Evolutionary conservation across 2,329 filamentous ascomycete genomes (phyloP).

Genomic region (Drechmeria coniospora): DNA sequence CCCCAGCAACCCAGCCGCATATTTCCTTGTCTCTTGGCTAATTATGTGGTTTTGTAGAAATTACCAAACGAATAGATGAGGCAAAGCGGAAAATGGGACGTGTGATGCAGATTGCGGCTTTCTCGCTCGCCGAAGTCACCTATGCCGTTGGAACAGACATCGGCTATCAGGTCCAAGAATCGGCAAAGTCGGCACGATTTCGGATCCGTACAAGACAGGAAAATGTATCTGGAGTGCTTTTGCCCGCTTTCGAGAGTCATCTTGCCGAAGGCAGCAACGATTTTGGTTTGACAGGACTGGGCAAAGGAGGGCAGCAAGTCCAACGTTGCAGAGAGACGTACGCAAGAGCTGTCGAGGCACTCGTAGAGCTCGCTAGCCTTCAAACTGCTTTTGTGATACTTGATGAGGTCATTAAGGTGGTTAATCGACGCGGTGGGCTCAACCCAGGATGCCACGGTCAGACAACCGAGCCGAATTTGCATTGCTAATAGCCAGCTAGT

Average conservation of each 20-base stretch:
- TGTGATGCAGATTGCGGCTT: constrained; percentile 97
- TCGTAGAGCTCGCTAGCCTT: constrained; percentile 87
- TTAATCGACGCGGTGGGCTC: constrained; percentile 72
- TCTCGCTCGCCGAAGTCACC: constrained; percentile 92
- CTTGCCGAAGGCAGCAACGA: constrained; percentile 82
- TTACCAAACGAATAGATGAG: constrained; percentile 92
- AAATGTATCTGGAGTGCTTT: constrained; percentile 91
- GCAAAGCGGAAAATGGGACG: constrained; percentile 98
- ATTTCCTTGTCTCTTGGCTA: constrained; percentile 2
- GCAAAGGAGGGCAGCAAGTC: constrained; percentile 94
- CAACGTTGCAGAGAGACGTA: constrained; percentile 93
- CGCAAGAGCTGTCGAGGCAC: constrained; percentile 82
- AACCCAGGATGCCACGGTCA: too few species aligned
- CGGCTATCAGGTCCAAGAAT: constrained; percentile 93
- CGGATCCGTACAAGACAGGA: constrained; percentile 90
- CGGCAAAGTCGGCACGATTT: constrained; percentile 83
- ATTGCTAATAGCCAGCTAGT: constrained; percentile 32
- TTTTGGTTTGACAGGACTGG: constrained; percentile 87
- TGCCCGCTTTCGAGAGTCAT: constrained; percentile 88
- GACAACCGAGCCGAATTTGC: too few species aligned
- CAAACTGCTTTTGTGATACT: constrained; percentile 96
- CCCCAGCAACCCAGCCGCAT: neutral
- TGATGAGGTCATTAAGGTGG: constrained; percentile 98
- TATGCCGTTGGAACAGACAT: constrained; percentile 95
- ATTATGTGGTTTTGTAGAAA: constrained; percentile 41